A percentile compares a stretch with the other conserved stretches of the same genome.
phyloP scores from a whole-genome alignment of 164 flowering plant genomes.

The Berberis thunbergii region DNA sequence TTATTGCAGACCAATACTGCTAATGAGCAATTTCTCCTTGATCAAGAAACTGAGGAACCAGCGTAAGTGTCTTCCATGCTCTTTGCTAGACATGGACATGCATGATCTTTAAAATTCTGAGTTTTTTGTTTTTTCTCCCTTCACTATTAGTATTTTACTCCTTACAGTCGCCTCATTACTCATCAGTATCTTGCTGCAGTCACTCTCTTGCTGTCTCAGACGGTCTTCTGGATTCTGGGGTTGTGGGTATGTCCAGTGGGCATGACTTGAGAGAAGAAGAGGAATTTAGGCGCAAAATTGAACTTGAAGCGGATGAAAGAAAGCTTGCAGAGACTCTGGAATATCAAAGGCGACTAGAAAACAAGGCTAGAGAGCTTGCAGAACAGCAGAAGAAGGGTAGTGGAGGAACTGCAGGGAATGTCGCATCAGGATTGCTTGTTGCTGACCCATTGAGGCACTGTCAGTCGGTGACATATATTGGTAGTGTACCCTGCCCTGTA shows the following conservation, averaged over 20 bases:
- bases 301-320: slow-evolving; percentile 93
- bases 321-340: slow-evolving; percentile 92
- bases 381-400: slow-evolving; percentile 57
- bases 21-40: slow-evolving; percentile 27
- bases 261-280: slow-evolving; percentile 42
- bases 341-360: slow-evolving; percentile 82
- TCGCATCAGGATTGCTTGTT: slow-evolving; percentile 11
- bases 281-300: slow-evolving; percentile 53
- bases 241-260: slow-evolving; percentile 18
- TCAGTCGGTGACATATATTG: slow-evolving; percentile 16
- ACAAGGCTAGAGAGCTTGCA: slow-evolving; percentile 83
- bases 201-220: slow-evolving; percentile 20
- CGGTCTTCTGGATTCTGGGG: slow-evolving; percentile 31
- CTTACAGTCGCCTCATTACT: background rate
- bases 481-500: slow-evolving; percentile 7
- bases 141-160: background rate
- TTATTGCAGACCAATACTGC: slow-evolving; percentile 40
- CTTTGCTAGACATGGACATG: background rate
- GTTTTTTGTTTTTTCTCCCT: background rate
- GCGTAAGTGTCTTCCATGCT: slow-evolving; percentile 25
- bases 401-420: slow-evolving; percentile 22
- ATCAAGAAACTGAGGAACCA: slow-evolving; percentile 32
- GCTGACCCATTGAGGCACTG: slow-evolving; percentile 11
- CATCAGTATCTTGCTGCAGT: slow-evolving; percentile 30
- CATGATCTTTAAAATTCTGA: background rate